Evolutionary conservation across 2,329 filamentous ascomycete genomes (phyloP), one percentile per base, ranked within the genome.

Genomic region (Volutella citrinella): DNA sequence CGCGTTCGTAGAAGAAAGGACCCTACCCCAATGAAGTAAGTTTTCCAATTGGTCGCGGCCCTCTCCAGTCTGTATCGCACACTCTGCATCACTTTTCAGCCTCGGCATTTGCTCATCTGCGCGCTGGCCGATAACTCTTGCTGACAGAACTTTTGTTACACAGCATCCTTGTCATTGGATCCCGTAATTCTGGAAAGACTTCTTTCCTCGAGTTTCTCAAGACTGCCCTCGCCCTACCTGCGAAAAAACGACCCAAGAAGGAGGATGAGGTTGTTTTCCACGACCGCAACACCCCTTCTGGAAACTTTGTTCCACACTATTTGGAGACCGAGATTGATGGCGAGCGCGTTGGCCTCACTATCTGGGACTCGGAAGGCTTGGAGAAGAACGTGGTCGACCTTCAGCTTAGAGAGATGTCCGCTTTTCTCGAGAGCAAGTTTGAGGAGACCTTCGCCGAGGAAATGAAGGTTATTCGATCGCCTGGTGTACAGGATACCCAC

Each of bases 11-110:
- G 91, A 70, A 83, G 93, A 69, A 97, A 95, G 72, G 93, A 98
- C 57, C 93, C 93, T 8, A 96, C 91, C 10, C 89, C 93, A 1
- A 95, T 97, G 78, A 98, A 98, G 91, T 97, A 72, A 77, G 89
- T 77, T 18, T n/a, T 25, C 13, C n/a, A 19, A 21, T n/a, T 22
- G 10, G 29, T 20, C 26, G 24, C 31, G 10, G n/a, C 17, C 23
- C 7, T 19, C 25, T 38, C 31, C 29, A 34, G 13, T 23, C 7
- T 21, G 7, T 21, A 16, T 21, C 19, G 21, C 6, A 15, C 23
- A 7, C 18, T 10, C 6, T 4, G 10, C 14, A 15, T 11, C 18
- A 27, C 14, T 6, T 13, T 12, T 13, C n/a, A 14, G 2, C 10
- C 30, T 27, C 21, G 9, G 13, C 15, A 25, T 16, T 27, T n/a